These are phyloP conservation scores for Rhododendron simsii DNA, from an alignment of 148 eudicot genomes.

Conservation along the genomic window DNA sequence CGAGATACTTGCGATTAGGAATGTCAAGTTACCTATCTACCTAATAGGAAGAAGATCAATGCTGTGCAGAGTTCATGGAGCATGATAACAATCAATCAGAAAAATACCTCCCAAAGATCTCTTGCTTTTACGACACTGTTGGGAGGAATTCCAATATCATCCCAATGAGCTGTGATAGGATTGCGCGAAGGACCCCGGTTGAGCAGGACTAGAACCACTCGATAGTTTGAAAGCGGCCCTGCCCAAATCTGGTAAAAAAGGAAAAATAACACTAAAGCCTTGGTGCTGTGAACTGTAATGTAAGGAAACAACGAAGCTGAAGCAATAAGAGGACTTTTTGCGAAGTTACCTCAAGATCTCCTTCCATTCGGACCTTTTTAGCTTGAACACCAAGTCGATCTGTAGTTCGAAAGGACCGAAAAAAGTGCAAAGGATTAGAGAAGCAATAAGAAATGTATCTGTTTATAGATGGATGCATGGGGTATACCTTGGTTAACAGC, in stretches of 20 bases:
- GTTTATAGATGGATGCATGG: background rate
- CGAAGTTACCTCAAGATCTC: conserved; percentile 54
- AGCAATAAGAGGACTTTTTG: background rate
- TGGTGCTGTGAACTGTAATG: background rate
- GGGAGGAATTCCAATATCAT: conserved; percentile 59
- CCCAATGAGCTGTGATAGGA: conserved; percentile 66
- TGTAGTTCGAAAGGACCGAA: conserved; percentile 22
- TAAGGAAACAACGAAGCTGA: background rate
- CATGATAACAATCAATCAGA: background rate
- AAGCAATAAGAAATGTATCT: background rate
- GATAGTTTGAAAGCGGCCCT: conserved; percentile 56
- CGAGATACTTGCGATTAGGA: background rate
- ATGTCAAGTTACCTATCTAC: background rate
- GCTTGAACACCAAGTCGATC: conserved; percentile 81
- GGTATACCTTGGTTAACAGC: conserved; percentile 71
- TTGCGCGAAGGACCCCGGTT: conserved; percentile 34
- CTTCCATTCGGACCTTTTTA: conserved; percentile 63
- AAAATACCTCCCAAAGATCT: conserved; percentile 69
- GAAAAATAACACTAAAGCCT: background rate
- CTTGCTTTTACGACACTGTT: conserved; percentile 44
- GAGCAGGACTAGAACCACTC: conserved; percentile 58
- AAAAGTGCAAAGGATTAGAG: background rate
- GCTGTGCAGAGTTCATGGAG: background rate
- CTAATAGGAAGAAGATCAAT: background rate
- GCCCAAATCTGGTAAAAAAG: conserved; percentile 58